These are phyloP conservation scores for Ustulina deusta DNA, from an alignment of 2,329 filamentous ascomycete species.

Conservation along the genomic window DNA sequence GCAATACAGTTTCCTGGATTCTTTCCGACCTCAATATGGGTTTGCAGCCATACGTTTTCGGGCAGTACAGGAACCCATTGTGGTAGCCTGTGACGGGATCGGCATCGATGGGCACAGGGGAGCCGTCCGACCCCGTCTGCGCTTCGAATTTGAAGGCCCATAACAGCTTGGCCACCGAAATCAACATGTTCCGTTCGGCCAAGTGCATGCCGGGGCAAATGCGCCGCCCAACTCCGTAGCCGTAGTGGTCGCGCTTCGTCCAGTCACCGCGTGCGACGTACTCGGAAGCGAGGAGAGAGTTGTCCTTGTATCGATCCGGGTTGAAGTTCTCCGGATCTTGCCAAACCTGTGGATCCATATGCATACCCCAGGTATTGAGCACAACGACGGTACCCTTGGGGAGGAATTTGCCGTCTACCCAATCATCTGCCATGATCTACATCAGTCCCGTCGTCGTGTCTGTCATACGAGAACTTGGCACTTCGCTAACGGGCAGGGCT, in stretches of 20 bases:
- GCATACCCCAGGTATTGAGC: slow-evolving; percentile 53
- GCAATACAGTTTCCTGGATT: slow-evolving; percentile 27
- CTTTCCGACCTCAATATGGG: slow-evolving; percentile 28
- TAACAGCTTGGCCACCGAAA: slow-evolving; percentile 50
- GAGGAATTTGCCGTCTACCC: slow-evolving; percentile 56
- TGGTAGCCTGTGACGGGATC: slow-evolving; percentile 37
- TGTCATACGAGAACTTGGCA: too few relatives aligned
- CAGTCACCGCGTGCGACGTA: slow-evolving; percentile 48
- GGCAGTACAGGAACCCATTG: slow-evolving; percentile 32
- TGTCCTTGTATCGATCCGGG: slow-evolving; percentile 42
- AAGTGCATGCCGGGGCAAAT: slow-evolving; percentile 64
- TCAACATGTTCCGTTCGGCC: slow-evolving; percentile 48
- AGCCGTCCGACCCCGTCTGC: slow-evolving; percentile 21
- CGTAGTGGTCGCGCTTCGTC: slow-evolving; percentile 57
- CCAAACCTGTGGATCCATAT: slow-evolving; percentile 51
- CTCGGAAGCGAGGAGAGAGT: slow-evolving; percentile 53
- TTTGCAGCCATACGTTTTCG: slow-evolving; percentile 35
- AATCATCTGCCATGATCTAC: slow-evolving; percentile 50
- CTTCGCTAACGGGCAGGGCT: too few relatives aligned
- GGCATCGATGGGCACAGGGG: slow-evolving; percentile 24
- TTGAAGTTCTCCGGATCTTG: slow-evolving; percentile 50
- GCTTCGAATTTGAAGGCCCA: slow-evolving; percentile 53
- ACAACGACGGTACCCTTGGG: slow-evolving; percentile 56
- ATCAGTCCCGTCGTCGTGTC: too few relatives aligned
- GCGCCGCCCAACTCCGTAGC: slow-evolving; percentile 60